These are phyloP conservation scores for Malbranchea zuffiana DNA, from an alignment of 2,329 filamentous ascomycete genomes.

Conservation along the genomic window DNA sequence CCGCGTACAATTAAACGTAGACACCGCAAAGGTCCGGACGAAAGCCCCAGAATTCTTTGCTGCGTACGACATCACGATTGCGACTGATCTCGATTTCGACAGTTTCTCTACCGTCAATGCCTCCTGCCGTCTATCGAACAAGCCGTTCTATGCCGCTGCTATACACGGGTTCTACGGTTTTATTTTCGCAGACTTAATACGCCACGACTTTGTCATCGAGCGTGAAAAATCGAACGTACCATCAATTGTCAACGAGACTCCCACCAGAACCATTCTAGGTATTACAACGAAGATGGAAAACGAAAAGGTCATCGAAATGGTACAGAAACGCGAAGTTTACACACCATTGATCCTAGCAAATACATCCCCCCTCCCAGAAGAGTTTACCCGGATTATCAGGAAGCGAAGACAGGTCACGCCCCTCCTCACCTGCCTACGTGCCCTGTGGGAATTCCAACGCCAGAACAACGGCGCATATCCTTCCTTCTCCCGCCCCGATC, in stretches of 20 bases:
- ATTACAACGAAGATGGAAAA: slow-evolving; percentile 60
- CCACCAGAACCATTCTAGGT: slow-evolving; percentile 63
- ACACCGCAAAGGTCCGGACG: slow-evolving; percentile 54
- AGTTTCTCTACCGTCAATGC: slow-evolving; percentile 73
- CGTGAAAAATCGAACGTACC: slow-evolving; percentile 67
- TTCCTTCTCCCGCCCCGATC: slow-evolving; percentile 49
- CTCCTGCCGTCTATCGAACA: slow-evolving; percentile 63
- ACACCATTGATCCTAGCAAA: slow-evolving; percentile 81
- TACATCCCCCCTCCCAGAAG: slow-evolving; percentile 61
- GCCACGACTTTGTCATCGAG: slow-evolving; percentile 82
- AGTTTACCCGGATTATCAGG: slow-evolving; percentile 56
- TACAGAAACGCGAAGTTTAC: slow-evolving; percentile 86
- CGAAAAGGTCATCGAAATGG: slow-evolving; percentile 66
- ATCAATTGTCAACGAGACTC: slow-evolving; percentile 55
- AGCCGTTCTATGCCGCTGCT: slow-evolving; percentile 79
- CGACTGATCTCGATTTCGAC: slow-evolving; percentile 70
- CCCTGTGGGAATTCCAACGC: slow-evolving; percentile 77
- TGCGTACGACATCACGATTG: slow-evolving; percentile 74
- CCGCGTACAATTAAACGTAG: slow-evolving; percentile 64
- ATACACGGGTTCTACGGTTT: slow-evolving; percentile 88
- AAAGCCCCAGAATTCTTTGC: slow-evolving; percentile 67
- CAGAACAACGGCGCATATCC: slow-evolving; percentile 45
- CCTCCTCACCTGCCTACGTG: slow-evolving; percentile 72
- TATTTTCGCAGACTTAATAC: slow-evolving; percentile 85
- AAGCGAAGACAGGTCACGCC: slow-evolving; percentile 66